These are phyloP conservation scores for Leptomonas pyrrhocoris DNA, from an alignment of 208 protist genomes.

Conservation along the genomic window DNA sequence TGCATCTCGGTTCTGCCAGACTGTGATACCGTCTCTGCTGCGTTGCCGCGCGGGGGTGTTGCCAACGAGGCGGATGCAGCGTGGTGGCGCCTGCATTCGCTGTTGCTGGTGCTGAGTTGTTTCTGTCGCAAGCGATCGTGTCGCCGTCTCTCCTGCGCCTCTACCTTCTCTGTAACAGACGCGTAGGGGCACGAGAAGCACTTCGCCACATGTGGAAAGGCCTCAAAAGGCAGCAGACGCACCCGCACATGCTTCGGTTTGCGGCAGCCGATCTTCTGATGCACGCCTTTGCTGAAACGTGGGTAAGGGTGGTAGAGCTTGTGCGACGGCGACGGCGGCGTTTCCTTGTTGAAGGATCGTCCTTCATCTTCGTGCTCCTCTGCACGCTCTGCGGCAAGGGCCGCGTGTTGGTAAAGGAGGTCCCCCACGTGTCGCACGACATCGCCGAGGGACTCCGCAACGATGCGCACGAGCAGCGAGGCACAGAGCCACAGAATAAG, in stretches of 20 bases:
- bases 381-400: conserved; percentile 58
- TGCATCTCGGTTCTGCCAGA: conserved; percentile 25
- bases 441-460: conserved; percentile 77
- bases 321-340: neutral
- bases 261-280: conserved; percentile 54
- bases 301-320: conserved; percentile 24
- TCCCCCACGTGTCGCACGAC: conserved; percentile 68
- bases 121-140: neutral
- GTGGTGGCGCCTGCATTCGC: neutral
- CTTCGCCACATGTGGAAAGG: conserved; percentile 67
- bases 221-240: conserved; percentile 78
- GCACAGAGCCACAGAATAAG: conserved; percentile 74
- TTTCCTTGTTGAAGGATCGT: neutral
- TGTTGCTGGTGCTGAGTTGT: neutral
- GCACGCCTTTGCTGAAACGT: conserved; percentile 41
- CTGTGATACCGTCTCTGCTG: neutral
- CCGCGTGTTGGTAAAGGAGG: conserved; percentile 65
- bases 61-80: neutral
- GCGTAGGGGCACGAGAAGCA: conserved; percentile 58
- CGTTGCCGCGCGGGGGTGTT: neutral
- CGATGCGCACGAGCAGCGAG: conserved; percentile 71
- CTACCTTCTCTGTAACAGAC: conserved; percentile 45
- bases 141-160: conserved; percentile 35
- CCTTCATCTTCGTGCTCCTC: conserved; percentile 4
- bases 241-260: conserved; percentile 61